Evolutionary conservation across 257 asterid genomes (phyloP).

Genomic region (Salvia miltiorrhiza): DNA sequence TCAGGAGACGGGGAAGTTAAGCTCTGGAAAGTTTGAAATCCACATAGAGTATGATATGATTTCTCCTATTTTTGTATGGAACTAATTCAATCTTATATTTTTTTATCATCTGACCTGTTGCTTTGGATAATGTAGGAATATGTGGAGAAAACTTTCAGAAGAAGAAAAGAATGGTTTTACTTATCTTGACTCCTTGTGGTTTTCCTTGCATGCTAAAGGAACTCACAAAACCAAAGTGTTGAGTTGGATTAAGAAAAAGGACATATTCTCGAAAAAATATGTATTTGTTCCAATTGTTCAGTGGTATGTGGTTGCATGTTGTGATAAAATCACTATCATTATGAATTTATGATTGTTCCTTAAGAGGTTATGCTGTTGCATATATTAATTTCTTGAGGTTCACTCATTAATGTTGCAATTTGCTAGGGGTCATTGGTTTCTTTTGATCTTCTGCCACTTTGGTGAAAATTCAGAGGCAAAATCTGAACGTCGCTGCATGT

Average conservation of each 20-base stretch:
- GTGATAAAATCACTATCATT: neutral
- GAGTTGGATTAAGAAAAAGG: conserved; percentile 34
- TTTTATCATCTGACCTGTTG: neutral
- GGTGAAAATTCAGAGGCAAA: conserved; percentile 38
- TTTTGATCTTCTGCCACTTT: conserved; percentile 68
- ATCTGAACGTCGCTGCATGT: conserved; percentile 49
- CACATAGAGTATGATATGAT: conserved; percentile 37
- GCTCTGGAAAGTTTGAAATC: conserved; percentile 23
- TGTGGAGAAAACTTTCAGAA: conserved; percentile 26
- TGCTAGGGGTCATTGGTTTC: conserved; percentile 75
- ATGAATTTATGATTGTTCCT: neutral
- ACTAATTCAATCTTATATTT: neutral
- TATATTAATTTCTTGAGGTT: conserved; percentile 1
- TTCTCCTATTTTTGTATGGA: no score
- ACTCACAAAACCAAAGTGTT: conserved; percentile 25
- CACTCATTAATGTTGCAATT: conserved; percentile 13
- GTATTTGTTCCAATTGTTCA: conserved; percentile 39
- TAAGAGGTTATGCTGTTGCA: neutral
- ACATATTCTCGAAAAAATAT: conserved; percentile 39
- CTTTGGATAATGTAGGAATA: conserved; percentile 22
- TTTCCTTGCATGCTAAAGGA: conserved; percentile 23
- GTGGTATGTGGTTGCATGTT: conserved; percentile 24
- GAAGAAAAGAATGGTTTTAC: conserved; percentile 22
- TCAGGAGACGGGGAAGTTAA: conserved; percentile 19
- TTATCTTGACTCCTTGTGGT: conserved; percentile 38